Conservation (phyloP, 1,284 basidiomycete species). For the Marasmius tenuissimus region DNA sequence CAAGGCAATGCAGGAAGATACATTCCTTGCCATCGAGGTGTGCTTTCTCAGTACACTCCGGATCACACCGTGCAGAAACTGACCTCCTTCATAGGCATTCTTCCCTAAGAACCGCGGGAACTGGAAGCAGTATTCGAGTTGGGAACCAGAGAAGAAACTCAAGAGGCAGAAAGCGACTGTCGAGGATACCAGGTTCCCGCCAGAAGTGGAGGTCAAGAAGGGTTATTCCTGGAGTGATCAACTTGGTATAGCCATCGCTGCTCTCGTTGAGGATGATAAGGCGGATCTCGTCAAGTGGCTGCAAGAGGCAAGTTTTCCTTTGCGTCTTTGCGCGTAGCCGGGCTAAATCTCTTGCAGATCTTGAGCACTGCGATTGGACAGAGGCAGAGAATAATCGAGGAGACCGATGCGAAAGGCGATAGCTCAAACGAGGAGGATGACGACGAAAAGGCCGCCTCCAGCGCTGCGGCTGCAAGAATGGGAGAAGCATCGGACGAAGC, state of each 20-base stretch:
- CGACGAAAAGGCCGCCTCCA: constrained; percentile 45
- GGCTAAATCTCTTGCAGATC: constrained; percentile 49
- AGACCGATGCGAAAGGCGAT: constrained; percentile 56
- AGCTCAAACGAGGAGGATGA: constrained; percentile 37
- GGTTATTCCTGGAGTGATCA: constrained; percentile 90
- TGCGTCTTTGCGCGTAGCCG: background rate
- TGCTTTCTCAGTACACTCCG: constrained; percentile 16
- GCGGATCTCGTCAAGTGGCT: constrained; percentile 75
- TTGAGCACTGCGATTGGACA: constrained; percentile 65
- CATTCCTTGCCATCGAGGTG: constrained; percentile 85
- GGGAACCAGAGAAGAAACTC: constrained; percentile 66
- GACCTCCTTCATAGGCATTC: constrained; percentile 59
- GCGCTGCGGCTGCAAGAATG: constrained; percentile 32
- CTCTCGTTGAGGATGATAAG: constrained; percentile 68
- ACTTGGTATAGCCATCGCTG: constrained; percentile 80
- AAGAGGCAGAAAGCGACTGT: constrained; percentile 39
- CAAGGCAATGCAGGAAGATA: constrained; percentile 79
- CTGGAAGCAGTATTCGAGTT: constrained; percentile 85
- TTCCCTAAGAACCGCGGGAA: constrained; percentile 85
- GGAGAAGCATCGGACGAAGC: constrained; percentile 68
- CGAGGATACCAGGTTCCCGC: constrained; percentile 50
- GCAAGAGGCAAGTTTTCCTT: constrained; percentile 58
- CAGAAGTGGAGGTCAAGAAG: constrained; percentile 82
- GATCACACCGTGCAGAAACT: constrained; percentile 15
- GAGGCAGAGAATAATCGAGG: constrained; percentile 69